Percentiles rank a stretch among this genome's conserved stretches.
phyloP scores from a whole-genome alignment of 257 asterid genomes.

The Salvia miltiorrhiza region DNA sequence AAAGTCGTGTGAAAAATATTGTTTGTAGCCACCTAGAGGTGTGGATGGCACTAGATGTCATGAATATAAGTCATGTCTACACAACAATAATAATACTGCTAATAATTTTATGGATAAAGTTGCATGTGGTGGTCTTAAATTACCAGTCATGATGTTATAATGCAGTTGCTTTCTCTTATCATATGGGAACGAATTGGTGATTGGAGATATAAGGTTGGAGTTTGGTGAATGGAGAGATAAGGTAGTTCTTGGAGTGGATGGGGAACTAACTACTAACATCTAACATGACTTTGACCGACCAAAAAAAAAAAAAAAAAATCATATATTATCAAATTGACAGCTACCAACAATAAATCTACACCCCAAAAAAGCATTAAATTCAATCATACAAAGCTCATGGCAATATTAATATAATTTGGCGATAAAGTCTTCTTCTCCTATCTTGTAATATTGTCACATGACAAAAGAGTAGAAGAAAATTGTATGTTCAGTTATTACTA shows the following conservation, averaged over 20 bases:
- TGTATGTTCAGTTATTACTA: too few relatives aligned
- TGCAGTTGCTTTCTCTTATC: constrained; percentile 22
- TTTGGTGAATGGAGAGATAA: too few relatives aligned
- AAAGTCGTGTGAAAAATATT: neutral
- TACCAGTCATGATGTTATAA: constrained; percentile 18
- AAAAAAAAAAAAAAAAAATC: too few relatives aligned
- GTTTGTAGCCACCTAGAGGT: neutral
- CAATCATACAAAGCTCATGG: neutral
- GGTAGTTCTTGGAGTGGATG: too few relatives aligned
- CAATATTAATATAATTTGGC: neutral
- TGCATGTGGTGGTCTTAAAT: constrained; percentile 30
- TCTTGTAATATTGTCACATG: too few relatives aligned
- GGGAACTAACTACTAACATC: too few relatives aligned
- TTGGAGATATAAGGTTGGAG: too few relatives aligned
- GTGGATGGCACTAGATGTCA: constrained; percentile 23
- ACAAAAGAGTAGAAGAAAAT: too few relatives aligned
- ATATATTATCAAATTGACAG: constrained; percentile 28
- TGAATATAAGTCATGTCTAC: constrained; percentile 10
- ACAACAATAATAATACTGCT: neutral
- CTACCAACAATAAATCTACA: constrained; percentile 20
- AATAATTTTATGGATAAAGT: constrained; percentile 21
- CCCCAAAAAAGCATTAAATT: neutral
- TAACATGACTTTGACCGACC: too few relatives aligned
- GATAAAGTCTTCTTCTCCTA: too few relatives aligned
- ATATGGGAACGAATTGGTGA: too few relatives aligned